These are phyloP conservation scores for Proliferodiscus dingleyae DNA, from an alignment of 2,329 filamentous ascomycete genomes.

Conservation along the genomic window DNA sequence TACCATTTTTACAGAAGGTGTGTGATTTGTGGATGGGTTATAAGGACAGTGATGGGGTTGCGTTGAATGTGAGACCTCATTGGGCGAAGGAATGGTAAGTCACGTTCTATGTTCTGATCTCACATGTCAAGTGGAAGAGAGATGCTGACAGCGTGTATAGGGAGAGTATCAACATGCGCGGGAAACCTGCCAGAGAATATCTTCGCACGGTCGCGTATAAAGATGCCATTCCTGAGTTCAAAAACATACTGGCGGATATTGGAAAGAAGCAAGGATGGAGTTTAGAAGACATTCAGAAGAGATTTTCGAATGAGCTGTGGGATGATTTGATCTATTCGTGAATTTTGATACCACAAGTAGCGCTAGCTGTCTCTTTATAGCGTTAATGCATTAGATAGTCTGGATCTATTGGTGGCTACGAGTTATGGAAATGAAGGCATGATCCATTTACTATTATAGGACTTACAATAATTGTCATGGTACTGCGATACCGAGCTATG, in stretches of 20 bases:
- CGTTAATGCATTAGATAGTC: too few species aligned
- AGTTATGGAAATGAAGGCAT: too few species aligned
- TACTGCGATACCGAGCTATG: too few species aligned
- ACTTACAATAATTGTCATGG: too few species aligned
- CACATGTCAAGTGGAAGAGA: not conserved
- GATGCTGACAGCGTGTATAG: not conserved
- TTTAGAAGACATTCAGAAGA: slow-evolving; percentile 33
- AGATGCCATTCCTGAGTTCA: slow-evolving; percentile 36
- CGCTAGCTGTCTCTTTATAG: too few species aligned
- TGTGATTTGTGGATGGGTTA: slow-evolving; percentile 39
- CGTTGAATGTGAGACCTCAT: slow-evolving; percentile 37
- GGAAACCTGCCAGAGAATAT: slow-evolving; percentile 30
- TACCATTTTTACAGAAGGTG: slow-evolving; percentile 37
- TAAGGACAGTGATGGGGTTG: slow-evolving; percentile 25
- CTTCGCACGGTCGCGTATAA: slow-evolving; percentile 37
- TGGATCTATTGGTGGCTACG: too few species aligned
- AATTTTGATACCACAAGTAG: too few species aligned
- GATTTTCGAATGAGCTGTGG: slow-evolving; percentile 40
- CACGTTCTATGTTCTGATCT: not conserved
- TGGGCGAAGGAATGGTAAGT: slow-evolving; percentile 43
- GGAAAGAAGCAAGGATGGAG: slow-evolving; percentile 37
- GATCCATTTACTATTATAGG: too few species aligned
- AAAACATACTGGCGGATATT: slow-evolving; percentile 31
- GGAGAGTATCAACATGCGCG: slow-evolving; percentile 30
- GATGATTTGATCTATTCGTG: slow-evolving; percentile 28